Evolutionary conservation across 345 rosid genomes (phyloP).

Genomic region (Sonneratia caseolaris): DNA sequence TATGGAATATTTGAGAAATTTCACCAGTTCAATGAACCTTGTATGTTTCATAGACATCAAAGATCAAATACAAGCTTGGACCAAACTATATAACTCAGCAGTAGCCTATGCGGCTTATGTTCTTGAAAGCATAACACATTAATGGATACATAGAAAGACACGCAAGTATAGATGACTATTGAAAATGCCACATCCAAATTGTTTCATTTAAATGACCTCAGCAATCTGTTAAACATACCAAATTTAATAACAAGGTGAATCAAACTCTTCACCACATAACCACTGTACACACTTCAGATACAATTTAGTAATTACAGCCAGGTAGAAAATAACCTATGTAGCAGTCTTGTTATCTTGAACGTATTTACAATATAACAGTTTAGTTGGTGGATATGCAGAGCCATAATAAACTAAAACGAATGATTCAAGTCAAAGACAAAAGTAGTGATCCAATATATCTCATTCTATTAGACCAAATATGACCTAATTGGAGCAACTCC

Average conservation of each 20-base stretch:
- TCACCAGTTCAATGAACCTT: background rate
- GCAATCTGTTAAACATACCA: background rate
- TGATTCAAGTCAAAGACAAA: background rate
- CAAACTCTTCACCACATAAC: background rate
- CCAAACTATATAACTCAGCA: background rate
- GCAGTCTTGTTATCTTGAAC: background rate
- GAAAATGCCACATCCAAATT: background rate
- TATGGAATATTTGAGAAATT: conserved; percentile 7
- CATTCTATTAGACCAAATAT: background rate
- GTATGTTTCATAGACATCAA: background rate
- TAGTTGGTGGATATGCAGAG: background rate
- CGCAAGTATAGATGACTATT: background rate
- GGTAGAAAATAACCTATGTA: background rate
- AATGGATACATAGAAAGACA: background rate
- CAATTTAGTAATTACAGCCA: background rate
- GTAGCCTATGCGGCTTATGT: background rate
- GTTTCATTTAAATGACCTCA: no score
- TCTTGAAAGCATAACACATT: background rate
- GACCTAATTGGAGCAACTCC: background rate
- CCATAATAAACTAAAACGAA: background rate
- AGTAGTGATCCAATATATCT: background rate
- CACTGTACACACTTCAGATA: background rate
- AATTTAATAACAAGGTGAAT: background rate
- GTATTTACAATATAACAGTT: background rate
- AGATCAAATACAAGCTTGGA: background rate